Evolutionary conservation across 306 rosid species (phyloP), one percentile per base, ranked within the genome.

Genomic region (Rosa persica): DNA sequence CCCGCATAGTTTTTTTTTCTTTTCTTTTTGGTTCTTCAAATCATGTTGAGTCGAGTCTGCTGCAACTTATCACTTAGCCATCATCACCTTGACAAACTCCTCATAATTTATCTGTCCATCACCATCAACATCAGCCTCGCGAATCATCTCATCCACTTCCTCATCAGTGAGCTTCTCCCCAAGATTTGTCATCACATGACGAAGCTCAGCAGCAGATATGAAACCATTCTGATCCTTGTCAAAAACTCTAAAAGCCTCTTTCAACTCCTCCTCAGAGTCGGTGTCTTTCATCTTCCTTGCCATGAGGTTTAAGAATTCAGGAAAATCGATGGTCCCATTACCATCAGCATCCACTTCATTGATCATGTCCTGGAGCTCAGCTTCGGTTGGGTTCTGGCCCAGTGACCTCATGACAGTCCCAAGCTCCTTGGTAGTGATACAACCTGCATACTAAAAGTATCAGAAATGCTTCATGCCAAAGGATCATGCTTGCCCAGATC

Each of bases 221-320:
- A 73, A 73, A 51, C 77, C 77, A 57, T 73, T 73, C 52, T 73
- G 67, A 54, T 73, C 77, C 22, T 73, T 55, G 48, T 73, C 77
- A 73, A 73, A 73, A 40, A 73, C 77, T 73, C 77, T 55, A 34
- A 73, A 73, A n/a, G 67, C 77, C 49, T 55, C 77, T 54, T 73
- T 55, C 38, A 73, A 46, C 77, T 55, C 52, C 40, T 73, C 77
- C 77, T 73, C 67, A 73, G 77, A 73, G 38, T 73, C 67, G 0
- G 77, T 73, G 77, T 73, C 77, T 12, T 73, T 73, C 77, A 55
- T 73, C 67, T 73, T 73, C 67, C 77, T 55, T 30, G 67, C 77
- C 67, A 73, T 73, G 38, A 54, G 67, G 39, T 73, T 73, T 2
- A 55, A 20, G 30, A 55, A 55, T 20, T 55, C 62, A 2, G 62